Evolutionary conservation across 2,329 filamentous ascomycete genomes (phyloP).

Genomic region (Anisogramma anomala): DNA sequence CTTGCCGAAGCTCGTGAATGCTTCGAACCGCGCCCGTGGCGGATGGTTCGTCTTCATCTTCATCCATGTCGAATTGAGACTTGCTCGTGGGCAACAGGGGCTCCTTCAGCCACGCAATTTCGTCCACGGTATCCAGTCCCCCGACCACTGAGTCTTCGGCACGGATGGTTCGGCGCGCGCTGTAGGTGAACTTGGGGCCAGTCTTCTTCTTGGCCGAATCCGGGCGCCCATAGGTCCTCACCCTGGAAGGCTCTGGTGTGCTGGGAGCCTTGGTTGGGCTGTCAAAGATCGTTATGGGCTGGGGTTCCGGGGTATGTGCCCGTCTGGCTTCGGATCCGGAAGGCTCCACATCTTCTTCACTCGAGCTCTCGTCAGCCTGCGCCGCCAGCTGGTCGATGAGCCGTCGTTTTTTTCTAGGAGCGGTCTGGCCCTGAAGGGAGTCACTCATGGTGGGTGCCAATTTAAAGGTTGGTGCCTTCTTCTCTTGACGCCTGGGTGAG

Average conservation of each 20-base stretch:
- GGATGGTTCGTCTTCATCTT: slow-evolving; percentile 29
- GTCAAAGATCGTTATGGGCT: slow-evolving; percentile 4
- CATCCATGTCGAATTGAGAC: slow-evolving; percentile 27
- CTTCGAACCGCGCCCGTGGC: slow-evolving; percentile 44
- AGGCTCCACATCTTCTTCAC: slow-evolving; percentile 18
- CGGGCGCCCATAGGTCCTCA: slow-evolving; percentile 17
- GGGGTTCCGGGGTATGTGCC: slow-evolving; percentile 13
- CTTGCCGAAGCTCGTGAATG: slow-evolving; percentile 54
- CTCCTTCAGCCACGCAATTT: slow-evolving; percentile 17
- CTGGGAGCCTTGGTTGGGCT: slow-evolving; percentile 17
- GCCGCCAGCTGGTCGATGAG: slow-evolving; percentile 33
- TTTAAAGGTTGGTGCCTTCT: slow-evolving; percentile 8
- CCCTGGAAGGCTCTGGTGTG: slow-evolving; percentile 12
- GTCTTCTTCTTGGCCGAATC: slow-evolving; percentile 20
- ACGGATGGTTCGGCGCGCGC: slow-evolving; percentile 27
- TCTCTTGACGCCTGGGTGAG: slow-evolving; percentile 10
- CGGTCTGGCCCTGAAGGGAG: slow-evolving; percentile 8
- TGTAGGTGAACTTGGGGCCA: slow-evolving; percentile 29
- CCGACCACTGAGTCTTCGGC: slow-evolving; percentile 9
- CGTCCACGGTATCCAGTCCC: slow-evolving; percentile 10
- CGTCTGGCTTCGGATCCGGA: slow-evolving; percentile 6
- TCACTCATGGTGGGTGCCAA: slow-evolving; percentile 4
- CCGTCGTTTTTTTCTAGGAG: slow-evolving; percentile 18
- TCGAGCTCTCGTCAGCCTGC: slow-evolving; percentile 27
- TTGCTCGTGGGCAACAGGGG: slow-evolving; percentile 18